phyloP scores from a whole-genome alignment of 805 yeast genomes.

The Ogataea wickerhamii region DNA sequence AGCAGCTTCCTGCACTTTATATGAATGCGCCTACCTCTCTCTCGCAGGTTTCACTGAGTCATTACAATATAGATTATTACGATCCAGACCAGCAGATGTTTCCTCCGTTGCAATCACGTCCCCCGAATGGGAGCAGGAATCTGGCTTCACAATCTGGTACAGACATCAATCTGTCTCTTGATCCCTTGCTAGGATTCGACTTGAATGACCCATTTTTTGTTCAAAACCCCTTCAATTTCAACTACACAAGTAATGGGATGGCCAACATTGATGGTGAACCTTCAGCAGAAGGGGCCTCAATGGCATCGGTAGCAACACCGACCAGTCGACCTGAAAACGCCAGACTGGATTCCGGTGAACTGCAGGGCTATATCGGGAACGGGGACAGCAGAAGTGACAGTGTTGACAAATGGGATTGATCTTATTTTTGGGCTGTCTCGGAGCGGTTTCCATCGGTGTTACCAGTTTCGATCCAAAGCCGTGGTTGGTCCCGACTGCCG shows the following conservation, averaged over 20 bases:
- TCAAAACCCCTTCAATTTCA: conserved; percentile 46
- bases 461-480: too few species aligned
- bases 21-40: conserved; percentile 14
- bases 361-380: conserved; percentile 13
- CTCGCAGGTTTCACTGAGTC: conserved; percentile 19
- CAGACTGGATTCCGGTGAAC: conserved; percentile 19
- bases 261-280: background rate
- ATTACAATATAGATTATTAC: conserved; percentile 24
- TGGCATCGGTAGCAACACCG: background rate
- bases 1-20: conserved; percentile 7
- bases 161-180: conserved; percentile 22
- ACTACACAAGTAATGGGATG: conserved; percentile 23
- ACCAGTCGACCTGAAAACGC: conserved; percentile 13
- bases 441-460: conserved; percentile 1
- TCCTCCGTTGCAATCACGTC: conserved; percentile 16
- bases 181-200: conserved; percentile 39
- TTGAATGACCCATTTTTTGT: conserved; percentile 51
- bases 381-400: conserved; percentile 12
- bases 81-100: conserved; percentile 21
- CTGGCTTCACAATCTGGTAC: conserved; percentile 8
- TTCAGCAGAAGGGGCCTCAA: background rate
- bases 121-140: conserved; percentile 1
- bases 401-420: conserved; percentile 3
- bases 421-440: background rate
- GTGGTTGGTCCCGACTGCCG: too few species aligned